Conservation (phyloP, 352 stramenopile genomes). For the Phytophthora citrophthora region DNA sequence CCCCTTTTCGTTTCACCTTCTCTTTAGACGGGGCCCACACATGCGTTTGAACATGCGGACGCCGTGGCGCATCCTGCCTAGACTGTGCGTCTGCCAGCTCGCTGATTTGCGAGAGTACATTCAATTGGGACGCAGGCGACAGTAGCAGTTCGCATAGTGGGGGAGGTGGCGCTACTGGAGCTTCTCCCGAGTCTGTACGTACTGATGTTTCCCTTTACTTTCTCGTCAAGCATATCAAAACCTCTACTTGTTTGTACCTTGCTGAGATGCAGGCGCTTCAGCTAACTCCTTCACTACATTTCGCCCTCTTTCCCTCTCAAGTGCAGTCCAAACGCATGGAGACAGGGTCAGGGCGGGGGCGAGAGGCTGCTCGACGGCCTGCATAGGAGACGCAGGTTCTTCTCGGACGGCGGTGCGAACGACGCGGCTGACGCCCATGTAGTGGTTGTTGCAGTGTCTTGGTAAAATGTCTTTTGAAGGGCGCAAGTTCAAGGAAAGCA, state of each 20-base stretch:
- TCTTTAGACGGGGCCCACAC: constrained; percentile 30
- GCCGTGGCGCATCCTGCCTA: background rate
- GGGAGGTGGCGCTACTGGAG: no score
- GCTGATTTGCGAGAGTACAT: constrained; percentile 82
- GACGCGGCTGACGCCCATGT: constrained; percentile 43
- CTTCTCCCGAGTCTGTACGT: no score
- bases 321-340: constrained; percentile 41
- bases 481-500: no score
- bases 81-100: constrained; percentile 56
- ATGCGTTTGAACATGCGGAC: constrained; percentile 4
- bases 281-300: background rate
- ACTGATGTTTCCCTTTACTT: background rate
- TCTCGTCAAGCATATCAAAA: background rate
- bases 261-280: background rate
- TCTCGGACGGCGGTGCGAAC: constrained; percentile 27
- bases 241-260: background rate
- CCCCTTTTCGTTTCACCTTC: constrained; percentile 6
- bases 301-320: background rate
- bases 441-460: constrained; percentile 16
- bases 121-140: constrained; percentile 71
- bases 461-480: constrained; percentile 32
- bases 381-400: constrained; percentile 22
- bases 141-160: constrained; percentile 40
- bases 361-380: constrained; percentile 16
- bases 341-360: constrained; percentile 32